Evolutionary conservation across 352 stramenopile species (phyloP).

Genomic region (Phytophthora syringae): DNA sequence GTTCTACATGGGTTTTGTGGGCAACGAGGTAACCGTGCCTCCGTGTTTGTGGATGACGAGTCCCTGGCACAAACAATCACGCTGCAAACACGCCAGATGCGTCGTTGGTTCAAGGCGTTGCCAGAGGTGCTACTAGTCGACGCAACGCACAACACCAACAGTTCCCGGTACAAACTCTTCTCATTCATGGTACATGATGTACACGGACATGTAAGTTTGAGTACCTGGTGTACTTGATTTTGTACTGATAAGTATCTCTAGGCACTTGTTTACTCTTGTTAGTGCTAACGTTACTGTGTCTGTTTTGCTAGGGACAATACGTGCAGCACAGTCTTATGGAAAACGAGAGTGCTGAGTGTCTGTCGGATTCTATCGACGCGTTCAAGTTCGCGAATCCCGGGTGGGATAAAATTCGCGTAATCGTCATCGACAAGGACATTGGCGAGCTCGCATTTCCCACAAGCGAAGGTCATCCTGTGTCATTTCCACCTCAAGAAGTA

Average conservation of each 20-base stretch:
- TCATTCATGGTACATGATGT: conserved; percentile 18
- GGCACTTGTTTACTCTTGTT: neutral
- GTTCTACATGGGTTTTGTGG: neutral
- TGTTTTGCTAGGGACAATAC: no score
- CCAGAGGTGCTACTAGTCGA: conserved; percentile 12
- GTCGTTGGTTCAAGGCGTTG: conserved; percentile 14
- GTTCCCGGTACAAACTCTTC: conserved; percentile 15
- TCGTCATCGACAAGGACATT: neutral
- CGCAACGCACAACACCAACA: conserved; percentile 12
- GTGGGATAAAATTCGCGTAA: neutral
- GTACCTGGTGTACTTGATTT: neutral
- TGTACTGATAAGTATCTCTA: neutral
- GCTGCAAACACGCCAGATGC: conserved; percentile 9
- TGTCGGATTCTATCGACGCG: neutral
- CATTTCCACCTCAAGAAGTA: neutral
- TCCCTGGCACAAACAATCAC: conserved; percentile 8
- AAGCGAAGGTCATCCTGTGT: neutral
- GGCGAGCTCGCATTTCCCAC: neutral
- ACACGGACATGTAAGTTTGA: conserved; percentile 2
- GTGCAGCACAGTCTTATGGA: neutral
- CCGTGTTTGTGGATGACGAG: conserved; percentile 5
- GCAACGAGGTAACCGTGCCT: neutral
- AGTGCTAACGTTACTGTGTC: neutral
- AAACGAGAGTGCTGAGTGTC: neutral
- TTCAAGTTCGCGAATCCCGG: neutral